Evolutionary conservation across 208 protist species (phyloP).

Genomic region (Leishmania guyanensis): DNA sequence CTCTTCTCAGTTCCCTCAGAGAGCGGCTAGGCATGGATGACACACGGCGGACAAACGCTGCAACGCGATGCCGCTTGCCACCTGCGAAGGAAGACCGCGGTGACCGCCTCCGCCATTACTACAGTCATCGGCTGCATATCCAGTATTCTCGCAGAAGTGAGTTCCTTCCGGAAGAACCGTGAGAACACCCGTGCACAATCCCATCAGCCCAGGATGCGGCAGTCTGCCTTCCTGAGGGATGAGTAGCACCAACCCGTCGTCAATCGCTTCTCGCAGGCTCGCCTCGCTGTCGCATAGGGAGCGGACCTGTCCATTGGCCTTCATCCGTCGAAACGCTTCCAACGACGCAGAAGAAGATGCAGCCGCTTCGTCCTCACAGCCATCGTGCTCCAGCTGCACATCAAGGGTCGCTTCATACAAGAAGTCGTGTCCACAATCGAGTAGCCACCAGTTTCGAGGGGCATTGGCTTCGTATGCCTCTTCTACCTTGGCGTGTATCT

Average conservation of each 20-base stretch:
- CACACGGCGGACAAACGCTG: conserved; percentile 75
- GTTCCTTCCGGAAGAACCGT: conserved; percentile 39
- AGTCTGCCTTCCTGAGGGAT: conserved; percentile 85
- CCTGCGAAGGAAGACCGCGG: conserved; percentile 72
- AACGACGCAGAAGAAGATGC: conserved; percentile 24
- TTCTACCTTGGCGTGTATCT: conserved; percentile 23
- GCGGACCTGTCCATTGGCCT: conserved; percentile 15
- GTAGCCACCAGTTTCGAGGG: conserved; percentile 53
- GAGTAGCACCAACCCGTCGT: conserved; percentile 53
- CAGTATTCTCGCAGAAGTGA: background rate
- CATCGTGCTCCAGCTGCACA: background rate
- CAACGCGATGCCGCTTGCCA: conserved; percentile 84
- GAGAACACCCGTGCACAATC: conserved; percentile 60
- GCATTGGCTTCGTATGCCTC: conserved; percentile 11
- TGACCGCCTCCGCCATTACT: background rate
- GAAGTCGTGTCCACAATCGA: conserved; percentile 73
- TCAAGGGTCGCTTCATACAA: conserved; percentile 34
- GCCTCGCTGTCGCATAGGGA: conserved; percentile 59
- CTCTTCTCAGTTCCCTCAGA: conserved; percentile 22
- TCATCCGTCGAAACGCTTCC: conserved; percentile 34
- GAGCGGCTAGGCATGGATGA: conserved; percentile 55
- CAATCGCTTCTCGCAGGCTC: conserved; percentile 22
- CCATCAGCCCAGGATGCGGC: conserved; percentile 62
- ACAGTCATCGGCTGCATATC: background rate
- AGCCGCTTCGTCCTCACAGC: background rate